Evolutionary conservation across 2,329 filamentous ascomycete genomes (phyloP).

Genomic region (Seiridium unicorne): DNA sequence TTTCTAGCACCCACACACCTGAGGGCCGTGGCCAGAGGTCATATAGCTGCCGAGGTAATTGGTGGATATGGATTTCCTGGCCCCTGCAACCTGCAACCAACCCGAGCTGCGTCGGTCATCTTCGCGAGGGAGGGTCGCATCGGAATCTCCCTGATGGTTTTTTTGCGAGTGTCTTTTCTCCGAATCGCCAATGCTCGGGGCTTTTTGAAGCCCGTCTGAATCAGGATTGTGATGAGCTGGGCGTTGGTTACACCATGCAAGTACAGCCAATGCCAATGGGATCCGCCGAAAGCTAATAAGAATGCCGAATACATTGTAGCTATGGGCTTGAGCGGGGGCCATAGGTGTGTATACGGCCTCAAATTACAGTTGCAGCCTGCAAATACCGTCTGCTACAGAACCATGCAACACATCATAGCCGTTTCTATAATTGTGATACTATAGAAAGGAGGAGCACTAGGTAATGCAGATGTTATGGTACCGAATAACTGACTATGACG

Average conservation of each 20-base stretch:
- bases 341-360: too few species aligned
- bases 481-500: constrained; percentile 11
- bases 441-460: not conserved
- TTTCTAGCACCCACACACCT: constrained; percentile 9
- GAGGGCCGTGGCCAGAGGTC: not conserved
- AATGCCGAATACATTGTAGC: too few species aligned
- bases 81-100: constrained; percentile 2
- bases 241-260: not conserved
- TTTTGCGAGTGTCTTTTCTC: not conserved
- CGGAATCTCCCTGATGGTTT: not conserved
- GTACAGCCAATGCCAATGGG: not conserved
- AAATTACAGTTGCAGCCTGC: too few species aligned
- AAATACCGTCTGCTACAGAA: too few species aligned
- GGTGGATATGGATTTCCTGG: not conserved
- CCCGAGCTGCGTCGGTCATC: not conserved
- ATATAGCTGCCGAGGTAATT: constrained; percentile 1
- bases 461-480: constrained; percentile 10
- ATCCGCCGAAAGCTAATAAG: not conserved
- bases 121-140: not conserved
- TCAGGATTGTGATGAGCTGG: not conserved
- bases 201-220: not conserved
- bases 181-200: not conserved
- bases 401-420: too few species aligned
- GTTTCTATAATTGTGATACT: too few species aligned
- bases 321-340: too few species aligned